phyloP scores from a whole-genome alignment of 192 early-diverging fungal species.

The Backusella mclennaniae region DNA sequence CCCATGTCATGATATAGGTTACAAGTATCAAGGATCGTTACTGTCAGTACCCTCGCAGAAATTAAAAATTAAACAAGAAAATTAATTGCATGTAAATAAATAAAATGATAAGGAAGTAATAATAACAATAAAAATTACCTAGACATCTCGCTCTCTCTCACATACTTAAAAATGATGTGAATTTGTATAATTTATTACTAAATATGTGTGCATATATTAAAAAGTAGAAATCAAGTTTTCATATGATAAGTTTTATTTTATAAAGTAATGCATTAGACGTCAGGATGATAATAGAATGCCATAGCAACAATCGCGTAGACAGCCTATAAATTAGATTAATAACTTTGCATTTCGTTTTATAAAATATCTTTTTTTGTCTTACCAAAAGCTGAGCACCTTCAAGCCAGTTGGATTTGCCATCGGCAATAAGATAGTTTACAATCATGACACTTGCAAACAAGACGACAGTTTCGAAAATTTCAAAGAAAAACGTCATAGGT shows the following conservation, averaged over 20 bases:
- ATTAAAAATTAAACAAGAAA: not conserved
- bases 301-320: conserved; percentile 84
- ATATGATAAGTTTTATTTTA: not conserved
- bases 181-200: no score
- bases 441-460: conserved; percentile 79
- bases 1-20: conserved; percentile 14
- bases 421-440: conserved; percentile 76
- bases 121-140: not conserved
- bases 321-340: conserved; percentile 19
- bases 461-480: conserved; percentile 76
- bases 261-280: not conserved
- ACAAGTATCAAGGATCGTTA: conserved; percentile 34
- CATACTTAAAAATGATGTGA: no score
- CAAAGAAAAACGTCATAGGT: conserved; percentile 83
- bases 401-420: conserved; percentile 92
- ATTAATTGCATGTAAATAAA: not conserved
- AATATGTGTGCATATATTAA: no score
- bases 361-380: not conserved
- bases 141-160: no score
- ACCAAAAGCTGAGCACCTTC: conserved; percentile 83
- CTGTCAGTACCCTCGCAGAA: conserved; percentile 32
- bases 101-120: not conserved
- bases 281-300: conserved; percentile 76
- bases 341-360: not conserved
- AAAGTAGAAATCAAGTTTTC: no score